These are phyloP conservation scores for Chionographis japonica DNA, from an alignment of 106 monocot species.

Conservation along the genomic window DNA sequence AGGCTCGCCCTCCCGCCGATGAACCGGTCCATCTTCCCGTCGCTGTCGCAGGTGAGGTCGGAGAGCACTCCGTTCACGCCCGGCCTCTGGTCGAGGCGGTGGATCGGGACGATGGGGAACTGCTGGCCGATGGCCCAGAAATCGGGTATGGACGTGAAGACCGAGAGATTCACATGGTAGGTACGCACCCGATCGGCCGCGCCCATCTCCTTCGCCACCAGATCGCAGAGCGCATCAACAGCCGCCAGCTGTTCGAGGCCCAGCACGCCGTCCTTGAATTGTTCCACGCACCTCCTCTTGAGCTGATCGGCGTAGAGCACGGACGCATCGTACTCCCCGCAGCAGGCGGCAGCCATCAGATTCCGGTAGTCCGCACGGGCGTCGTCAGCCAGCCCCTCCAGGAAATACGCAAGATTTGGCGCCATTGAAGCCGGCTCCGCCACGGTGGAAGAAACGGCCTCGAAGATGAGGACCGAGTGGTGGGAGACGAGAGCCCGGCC, in stretches of 20 bases:
- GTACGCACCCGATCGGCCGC: slow-evolving; percentile 32
- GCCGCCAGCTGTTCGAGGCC: slow-evolving; percentile 86
- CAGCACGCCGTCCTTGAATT: slow-evolving; percentile 82
- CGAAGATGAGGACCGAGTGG: slow-evolving; percentile 71
- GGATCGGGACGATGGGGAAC: slow-evolving; percentile 86
- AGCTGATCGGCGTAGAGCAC: slow-evolving; percentile 51
- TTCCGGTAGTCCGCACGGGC: slow-evolving; percentile 49
- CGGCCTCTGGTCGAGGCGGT: slow-evolving; percentile 72
- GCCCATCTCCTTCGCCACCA: slow-evolving; percentile 44
- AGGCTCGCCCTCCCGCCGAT: slow-evolving; percentile 60
- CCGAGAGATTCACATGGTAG: slow-evolving; percentile 80
- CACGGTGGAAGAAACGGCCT: slow-evolving; percentile 35
- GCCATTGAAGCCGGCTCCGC: slow-evolving; percentile 6
- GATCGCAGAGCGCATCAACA: slow-evolving; percentile 71
- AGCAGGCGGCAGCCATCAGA: slow-evolving; percentile 54
- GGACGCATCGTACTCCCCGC: slow-evolving; percentile 50
- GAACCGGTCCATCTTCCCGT: slow-evolving; percentile 80
- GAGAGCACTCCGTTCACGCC: slow-evolving; percentile 57
- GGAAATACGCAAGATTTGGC: slow-evolving; percentile 31
- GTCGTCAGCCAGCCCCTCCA: slow-evolving; percentile 58
- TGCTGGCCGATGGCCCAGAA: slow-evolving; percentile 95
- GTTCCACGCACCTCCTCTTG: slow-evolving; percentile 57
- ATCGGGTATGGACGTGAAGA: slow-evolving; percentile 91
- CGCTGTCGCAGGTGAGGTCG: slow-evolving; percentile 94
- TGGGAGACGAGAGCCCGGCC: slow-evolving; percentile 73